Conservation (phyloP, 495 filamentous ascomycete genomes). For the Lineolata rhizophorae region DNA sequence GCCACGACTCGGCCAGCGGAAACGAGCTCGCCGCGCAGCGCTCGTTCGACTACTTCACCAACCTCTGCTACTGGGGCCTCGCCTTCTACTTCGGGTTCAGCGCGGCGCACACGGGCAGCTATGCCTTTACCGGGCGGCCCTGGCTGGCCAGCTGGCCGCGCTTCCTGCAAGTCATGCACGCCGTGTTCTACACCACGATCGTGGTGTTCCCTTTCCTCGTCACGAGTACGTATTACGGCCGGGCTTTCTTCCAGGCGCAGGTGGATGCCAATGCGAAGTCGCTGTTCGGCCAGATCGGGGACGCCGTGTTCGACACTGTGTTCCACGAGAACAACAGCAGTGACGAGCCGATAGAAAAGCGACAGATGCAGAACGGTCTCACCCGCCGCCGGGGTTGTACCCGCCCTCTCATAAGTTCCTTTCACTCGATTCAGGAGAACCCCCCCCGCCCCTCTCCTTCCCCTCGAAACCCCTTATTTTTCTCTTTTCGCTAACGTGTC, state of each 20-base stretch:
- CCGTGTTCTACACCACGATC: conserved; percentile 40
- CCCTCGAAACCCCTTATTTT: too few relatives aligned
- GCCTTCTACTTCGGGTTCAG: conserved; percentile 53
- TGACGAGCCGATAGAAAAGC: neutral
- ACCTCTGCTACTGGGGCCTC: conserved; percentile 57
- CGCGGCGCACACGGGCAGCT: conserved; percentile 41
- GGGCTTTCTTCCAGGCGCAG: too few relatives aligned
- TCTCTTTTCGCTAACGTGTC: too few relatives aligned
- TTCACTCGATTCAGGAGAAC: too few relatives aligned
- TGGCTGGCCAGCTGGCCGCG: conserved; percentile 39
- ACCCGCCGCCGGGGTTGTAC: neutral
- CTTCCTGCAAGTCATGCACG: conserved; percentile 39
- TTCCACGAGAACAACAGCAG: neutral
- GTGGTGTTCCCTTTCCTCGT: conserved; percentile 46
- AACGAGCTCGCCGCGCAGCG: conserved; percentile 17
- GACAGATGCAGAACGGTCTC: too few relatives aligned
- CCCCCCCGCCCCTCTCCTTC: too few relatives aligned
- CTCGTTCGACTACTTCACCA: conserved; percentile 63
- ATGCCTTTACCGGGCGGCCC: conserved; percentile 28
- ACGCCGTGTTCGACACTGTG: neutral
- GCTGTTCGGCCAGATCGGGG: too few relatives aligned
- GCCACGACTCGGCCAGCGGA: conserved; percentile 27
- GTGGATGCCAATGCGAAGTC: too few relatives aligned
- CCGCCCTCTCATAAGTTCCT: neutral
- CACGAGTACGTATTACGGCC: conserved; percentile 21